Percentiles rank a stretch among this genome's conserved stretches.
These are phyloP conservation scores for Proliferodiscus dingleyae DNA, from an alignment of 2,329 filamentous ascomycete species.

Conservation along the genomic window DNA sequence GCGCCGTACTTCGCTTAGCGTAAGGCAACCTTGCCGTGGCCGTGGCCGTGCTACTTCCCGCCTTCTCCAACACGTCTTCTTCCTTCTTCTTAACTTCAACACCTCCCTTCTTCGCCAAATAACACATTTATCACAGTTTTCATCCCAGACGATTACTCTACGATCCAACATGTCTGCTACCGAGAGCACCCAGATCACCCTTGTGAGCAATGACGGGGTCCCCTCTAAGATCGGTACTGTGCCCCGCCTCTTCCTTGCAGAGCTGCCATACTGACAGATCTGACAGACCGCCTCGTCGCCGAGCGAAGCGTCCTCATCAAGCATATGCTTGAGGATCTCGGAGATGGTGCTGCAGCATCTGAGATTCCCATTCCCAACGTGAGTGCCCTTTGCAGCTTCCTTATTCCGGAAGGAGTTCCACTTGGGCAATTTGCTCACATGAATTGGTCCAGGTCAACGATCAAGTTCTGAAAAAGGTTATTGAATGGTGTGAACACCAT, in stretches of 20 bases:
- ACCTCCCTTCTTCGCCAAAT: too few relatives aligned
- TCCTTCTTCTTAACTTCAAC: constrained; percentile 11
- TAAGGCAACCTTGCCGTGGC: too few relatives aligned
- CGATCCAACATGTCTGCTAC: constrained; percentile 35
- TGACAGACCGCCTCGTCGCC: constrained; percentile 70
- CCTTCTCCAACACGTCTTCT: too few relatives aligned
- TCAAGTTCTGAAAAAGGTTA: constrained; percentile 87
- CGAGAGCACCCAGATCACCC: constrained; percentile 34
- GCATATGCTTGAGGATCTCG: constrained; percentile 95
- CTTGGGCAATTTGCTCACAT: constrained; percentile 10
- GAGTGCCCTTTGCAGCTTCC: constrained; percentile 27
- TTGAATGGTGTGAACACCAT: constrained; percentile 98
- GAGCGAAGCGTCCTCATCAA: constrained; percentile 95
- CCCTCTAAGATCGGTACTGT: constrained; percentile 45
- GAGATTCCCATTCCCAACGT: constrained; percentile 81
- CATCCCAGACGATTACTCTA: too few relatives aligned
- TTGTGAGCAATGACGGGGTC: constrained; percentile 46
- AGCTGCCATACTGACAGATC: constrained; percentile 11
- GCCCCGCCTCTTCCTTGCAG: constrained; percentile 13
- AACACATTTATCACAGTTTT: too few relatives aligned
- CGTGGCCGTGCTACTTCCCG: neutral
- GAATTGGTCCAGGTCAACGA: constrained; percentile 67
- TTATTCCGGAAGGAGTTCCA: neutral
- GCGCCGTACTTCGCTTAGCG: too few relatives aligned
- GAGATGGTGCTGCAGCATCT: constrained; percentile 50